phyloP scores from a whole-genome alignment of 768 basidiomycete genomes.

The Leccinum subtestaceum region DNA sequence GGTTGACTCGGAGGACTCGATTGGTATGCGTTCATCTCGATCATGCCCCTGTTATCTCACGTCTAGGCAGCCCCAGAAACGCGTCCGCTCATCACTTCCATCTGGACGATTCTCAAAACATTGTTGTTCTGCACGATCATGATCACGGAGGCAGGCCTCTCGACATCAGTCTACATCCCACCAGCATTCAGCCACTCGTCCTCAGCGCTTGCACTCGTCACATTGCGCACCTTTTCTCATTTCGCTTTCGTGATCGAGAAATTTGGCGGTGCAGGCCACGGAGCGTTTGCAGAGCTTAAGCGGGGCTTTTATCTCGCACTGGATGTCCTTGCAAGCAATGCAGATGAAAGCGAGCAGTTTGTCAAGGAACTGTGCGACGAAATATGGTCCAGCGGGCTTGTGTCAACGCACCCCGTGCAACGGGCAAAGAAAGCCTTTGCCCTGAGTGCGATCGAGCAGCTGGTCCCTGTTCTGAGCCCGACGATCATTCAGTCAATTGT shows the following conservation, averaged over 20 bases:
- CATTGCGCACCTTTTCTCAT: conserved; percentile 58
- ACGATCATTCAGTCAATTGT: conserved; percentile 53
- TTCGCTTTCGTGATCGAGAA: conserved; percentile 76
- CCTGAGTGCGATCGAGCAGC: conserved; percentile 75
- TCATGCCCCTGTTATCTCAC: conserved; percentile 4
- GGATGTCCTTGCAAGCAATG: conserved; percentile 58
- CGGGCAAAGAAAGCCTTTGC: conserved; percentile 55
- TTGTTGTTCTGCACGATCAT: conserved; percentile 72
- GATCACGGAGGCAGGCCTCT: conserved; percentile 62
- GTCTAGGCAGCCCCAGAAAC: conserved; percentile 40
- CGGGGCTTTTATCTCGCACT: conserved; percentile 74
- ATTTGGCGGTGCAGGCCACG: conserved; percentile 62
- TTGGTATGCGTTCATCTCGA: conserved; percentile 36
- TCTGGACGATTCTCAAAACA: conserved; percentile 73
- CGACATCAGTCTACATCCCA: conserved; percentile 50
- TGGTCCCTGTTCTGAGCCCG: conserved; percentile 59
- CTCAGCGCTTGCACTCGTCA: conserved; percentile 49
- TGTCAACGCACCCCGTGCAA: conserved; percentile 22
- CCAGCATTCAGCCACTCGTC: conserved; percentile 39
- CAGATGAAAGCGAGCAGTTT: conserved; percentile 37
- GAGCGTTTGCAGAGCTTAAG: conserved; percentile 69
- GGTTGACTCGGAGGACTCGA: conserved; percentile 16
- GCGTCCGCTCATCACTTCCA: conserved; percentile 42
- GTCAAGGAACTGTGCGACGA: conserved; percentile 37
- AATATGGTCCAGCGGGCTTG: conserved; percentile 24